A percentile compares a stretch with the other conserved stretches of the same genome.
Conservation (phyloP, 2,329 filamentous ascomycete genomes). For the Fusarium oligoseptatum region DNA sequence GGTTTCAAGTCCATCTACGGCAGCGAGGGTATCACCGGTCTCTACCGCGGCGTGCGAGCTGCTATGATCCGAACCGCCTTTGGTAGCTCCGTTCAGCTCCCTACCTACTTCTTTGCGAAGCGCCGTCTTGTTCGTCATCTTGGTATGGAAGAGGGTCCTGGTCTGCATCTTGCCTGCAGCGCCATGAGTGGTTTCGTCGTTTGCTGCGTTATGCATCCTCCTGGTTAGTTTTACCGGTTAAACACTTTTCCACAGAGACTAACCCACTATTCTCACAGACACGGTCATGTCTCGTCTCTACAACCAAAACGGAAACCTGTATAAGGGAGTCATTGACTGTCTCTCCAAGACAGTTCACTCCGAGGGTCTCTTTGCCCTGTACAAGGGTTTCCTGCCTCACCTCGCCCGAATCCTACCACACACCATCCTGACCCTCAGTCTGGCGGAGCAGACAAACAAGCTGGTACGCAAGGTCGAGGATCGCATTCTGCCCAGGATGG, state of each 20-base stretch:
- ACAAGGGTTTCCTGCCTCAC: conserved; percentile 98
- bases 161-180: conserved; percentile 89
- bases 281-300: conserved; percentile 99
- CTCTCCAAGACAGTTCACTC: conserved; percentile 90
- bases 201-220: conserved; percentile 97
- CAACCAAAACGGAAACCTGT: conserved; percentile 98
- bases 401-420: conserved; percentile 94
- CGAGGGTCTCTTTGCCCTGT: conserved; percentile 91
- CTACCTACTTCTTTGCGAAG: conserved; percentile 99
- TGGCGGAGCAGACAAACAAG: conserved; percentile 98
- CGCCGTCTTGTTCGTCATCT: conserved; percentile 83
- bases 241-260: conserved; percentile 5
- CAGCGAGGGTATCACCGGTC: conserved; percentile 80
- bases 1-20: conserved; percentile 84
- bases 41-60: conserved; percentile 91
- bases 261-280: conserved; percentile 62
- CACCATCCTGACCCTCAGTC: conserved; percentile 90
- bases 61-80: conserved; percentile 98
- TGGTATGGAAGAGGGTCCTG: conserved; percentile 90
- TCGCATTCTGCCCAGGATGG: conserved; percentile 61
- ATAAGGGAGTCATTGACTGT: conserved; percentile 93
- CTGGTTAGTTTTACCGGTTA: conserved; percentile 67
- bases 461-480: conserved; percentile 83
- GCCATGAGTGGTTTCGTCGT: conserved; percentile 94
- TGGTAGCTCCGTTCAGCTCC: conserved; percentile 94